Percentiles rank a stretch among this genome's conserved stretches.
These are phyloP conservation scores for Linum tenue DNA, from an alignment of 345 rosid genomes.

Conservation along the genomic window DNA sequence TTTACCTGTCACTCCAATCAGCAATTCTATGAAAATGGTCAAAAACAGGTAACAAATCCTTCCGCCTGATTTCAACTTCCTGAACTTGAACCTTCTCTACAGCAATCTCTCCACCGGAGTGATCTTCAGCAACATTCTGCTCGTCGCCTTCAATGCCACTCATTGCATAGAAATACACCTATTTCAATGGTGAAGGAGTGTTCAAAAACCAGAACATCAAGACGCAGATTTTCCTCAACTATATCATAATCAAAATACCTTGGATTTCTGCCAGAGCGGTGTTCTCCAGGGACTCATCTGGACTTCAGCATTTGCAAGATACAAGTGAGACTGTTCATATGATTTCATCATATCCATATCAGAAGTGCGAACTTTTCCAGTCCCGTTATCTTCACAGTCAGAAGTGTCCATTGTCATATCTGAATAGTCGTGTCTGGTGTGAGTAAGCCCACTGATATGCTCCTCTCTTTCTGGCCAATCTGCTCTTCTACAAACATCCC, in stretches of 20 bases:
- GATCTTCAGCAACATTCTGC: conserved; percentile 21
- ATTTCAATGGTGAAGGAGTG: background rate
- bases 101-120: conserved; percentile 55
- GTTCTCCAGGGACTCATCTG: conserved; percentile 70
- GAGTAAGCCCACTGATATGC: conserved; percentile 53
- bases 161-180: conserved; percentile 73
- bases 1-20: conserved; percentile 54
- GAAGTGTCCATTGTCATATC: conserved; percentile 37
- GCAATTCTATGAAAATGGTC: conserved; percentile 56
- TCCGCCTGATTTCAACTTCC: conserved; percentile 71
- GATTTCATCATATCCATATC: conserved; percentile 31
- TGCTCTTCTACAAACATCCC: conserved; percentile 91
- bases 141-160: conserved; percentile 24
- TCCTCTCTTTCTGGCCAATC: conserved; percentile 99
- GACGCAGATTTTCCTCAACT: background rate
- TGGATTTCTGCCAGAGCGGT: conserved; percentile 75
- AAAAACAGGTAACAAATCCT: conserved; percentile 73
- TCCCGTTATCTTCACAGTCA: conserved; percentile 43
- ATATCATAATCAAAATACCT: conserved; percentile 35
- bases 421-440: conserved; percentile 29
- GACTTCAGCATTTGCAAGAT: conserved; percentile 87
- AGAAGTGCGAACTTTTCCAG: conserved; percentile 12
- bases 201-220: background rate
- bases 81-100: conserved; percentile 52
- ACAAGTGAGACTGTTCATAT: conserved; percentile 56